phyloP scores from a whole-genome alignment of 1,139 yeast species.

The Scheffersomyces segobiensis region DNA sequence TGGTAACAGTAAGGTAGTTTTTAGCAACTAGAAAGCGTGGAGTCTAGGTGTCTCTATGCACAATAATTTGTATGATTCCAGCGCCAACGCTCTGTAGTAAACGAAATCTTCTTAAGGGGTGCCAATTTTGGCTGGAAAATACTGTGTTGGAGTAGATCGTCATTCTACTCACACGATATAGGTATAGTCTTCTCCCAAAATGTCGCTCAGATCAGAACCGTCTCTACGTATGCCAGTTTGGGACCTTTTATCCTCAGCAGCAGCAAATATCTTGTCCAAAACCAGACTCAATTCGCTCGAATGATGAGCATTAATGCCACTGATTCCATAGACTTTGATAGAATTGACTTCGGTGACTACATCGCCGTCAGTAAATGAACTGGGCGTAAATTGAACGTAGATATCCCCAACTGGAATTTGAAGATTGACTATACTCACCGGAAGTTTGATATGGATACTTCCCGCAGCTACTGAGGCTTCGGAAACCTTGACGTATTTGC shows the following conservation, averaged over 20 bases:
- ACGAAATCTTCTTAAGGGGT: neutral
- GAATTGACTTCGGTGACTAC: conserved; percentile 26
- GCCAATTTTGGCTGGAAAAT: neutral
- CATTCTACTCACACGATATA: neutral
- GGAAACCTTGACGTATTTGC: conserved; percentile 35
- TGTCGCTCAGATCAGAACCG: neutral
- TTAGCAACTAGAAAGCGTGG: neutral
- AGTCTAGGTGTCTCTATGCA: neutral
- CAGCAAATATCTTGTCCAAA: conserved; percentile 14
- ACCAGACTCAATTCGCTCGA: conserved; percentile 23
- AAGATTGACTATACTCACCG: conserved; percentile 35
- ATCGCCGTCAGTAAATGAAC: conserved; percentile 4
- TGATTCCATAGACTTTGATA: conserved; percentile 41
- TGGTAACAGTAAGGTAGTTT: neutral
- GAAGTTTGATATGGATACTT: conserved; percentile 34
- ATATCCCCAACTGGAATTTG: conserved; percentile 35
- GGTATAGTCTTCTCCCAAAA: neutral
- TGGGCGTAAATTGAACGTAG: conserved; percentile 31
- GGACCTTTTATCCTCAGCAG: neutral
- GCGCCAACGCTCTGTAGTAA: neutral
- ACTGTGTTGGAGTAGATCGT: neutral
- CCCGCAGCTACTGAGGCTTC: conserved; percentile 19
- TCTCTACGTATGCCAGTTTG: neutral
- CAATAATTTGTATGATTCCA: neutral
- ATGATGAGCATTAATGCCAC: conserved; percentile 30